Percentiles rank a stretch among this genome's conserved stretches.
Conservation (phyloP, 345 rosid genomes). For the Gossypium thurberi region DNA sequence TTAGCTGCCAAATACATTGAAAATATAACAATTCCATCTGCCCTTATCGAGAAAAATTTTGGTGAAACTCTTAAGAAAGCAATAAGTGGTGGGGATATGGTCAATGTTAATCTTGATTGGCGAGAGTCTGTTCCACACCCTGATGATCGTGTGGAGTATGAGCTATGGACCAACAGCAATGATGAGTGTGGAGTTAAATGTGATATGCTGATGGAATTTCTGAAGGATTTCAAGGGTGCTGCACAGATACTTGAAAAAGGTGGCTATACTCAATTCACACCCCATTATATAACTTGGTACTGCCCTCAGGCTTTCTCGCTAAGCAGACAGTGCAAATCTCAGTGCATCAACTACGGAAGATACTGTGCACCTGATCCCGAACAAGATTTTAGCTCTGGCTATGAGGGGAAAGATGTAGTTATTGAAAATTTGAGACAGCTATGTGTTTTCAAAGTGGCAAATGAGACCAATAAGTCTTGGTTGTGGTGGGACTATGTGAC, state of each 20-base stretch:
- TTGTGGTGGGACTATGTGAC: slow-evolving; percentile 95
- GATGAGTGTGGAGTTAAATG: slow-evolving; percentile 93
- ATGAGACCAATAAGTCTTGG: slow-evolving; percentile 79
- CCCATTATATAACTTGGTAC: slow-evolving; percentile 95
- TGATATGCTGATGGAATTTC: slow-evolving; percentile 79
- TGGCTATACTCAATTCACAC: slow-evolving; percentile 83
- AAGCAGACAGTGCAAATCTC: slow-evolving; percentile 86
- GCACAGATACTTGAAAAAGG: slow-evolving; percentile 96
- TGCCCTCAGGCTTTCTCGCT: slow-evolving; percentile 83
- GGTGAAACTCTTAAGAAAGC: slow-evolving; percentile 72
- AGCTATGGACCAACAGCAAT: slow-evolving; percentile 92
- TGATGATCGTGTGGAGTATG: slow-evolving; percentile 91
- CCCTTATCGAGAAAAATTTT: slow-evolving; percentile 70
- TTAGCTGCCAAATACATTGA: slow-evolving; percentile 64
- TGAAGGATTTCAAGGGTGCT: slow-evolving; percentile 75
- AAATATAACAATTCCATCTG: slow-evolving; percentile 93
- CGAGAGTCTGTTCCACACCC: slow-evolving; percentile 98
- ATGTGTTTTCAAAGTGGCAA: slow-evolving; percentile 76
- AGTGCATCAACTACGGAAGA: slow-evolving; percentile 90
- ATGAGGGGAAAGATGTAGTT: slow-evolving; percentile 90
- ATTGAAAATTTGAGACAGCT: slow-evolving; percentile 84
- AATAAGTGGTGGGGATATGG: slow-evolving; percentile 61
- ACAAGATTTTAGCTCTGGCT: slow-evolving; percentile 87
- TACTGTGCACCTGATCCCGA: slow-evolving; percentile 99
- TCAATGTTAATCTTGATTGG: slow-evolving; percentile 97